These are phyloP conservation scores for Fusarium ramigenum DNA, from an alignment of 2,329 filamentous ascomycete species.

Conservation along the genomic window DNA sequence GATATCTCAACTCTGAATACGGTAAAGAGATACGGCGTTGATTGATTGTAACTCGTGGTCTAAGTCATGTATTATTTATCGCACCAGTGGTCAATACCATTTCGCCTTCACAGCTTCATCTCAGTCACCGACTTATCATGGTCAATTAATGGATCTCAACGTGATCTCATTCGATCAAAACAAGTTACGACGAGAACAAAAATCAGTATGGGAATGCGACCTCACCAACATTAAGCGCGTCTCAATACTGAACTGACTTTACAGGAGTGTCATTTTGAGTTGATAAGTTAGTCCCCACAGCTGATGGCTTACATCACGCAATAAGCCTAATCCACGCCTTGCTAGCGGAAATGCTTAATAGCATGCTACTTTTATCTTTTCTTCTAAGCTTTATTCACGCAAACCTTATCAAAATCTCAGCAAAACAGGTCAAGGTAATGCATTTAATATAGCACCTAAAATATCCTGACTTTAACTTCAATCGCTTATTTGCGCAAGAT, in stretches of 20 bases:
- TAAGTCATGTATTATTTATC: fast-evolving
- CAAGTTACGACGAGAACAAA: too few relatives aligned
- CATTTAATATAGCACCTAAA: neutral
- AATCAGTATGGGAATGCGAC: neutral
- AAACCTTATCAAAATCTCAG: neutral
- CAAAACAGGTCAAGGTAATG: neutral
- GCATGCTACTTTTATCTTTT: neutral
- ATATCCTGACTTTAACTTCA: fast-evolving
- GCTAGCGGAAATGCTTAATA: neutral
- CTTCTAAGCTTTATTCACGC: neutral
- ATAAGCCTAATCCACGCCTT: neutral
- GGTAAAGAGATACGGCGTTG: neutral
- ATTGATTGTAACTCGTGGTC: fast-evolving
- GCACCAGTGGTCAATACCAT: too few relatives aligned
- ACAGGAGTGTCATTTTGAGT: too few relatives aligned
- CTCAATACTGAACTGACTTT: too few relatives aligned
- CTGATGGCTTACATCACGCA: too few relatives aligned
- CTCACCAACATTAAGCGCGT: too few relatives aligned
- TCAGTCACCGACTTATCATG: neutral
- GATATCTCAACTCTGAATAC: neutral
- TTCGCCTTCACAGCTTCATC: neutral
- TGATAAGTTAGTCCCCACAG: too few relatives aligned
- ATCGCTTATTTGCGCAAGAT: fast-evolving
- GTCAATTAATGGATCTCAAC: neutral
- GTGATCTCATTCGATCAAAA: neutral